phyloP scores from a whole-genome alignment of 345 rosid species.

The Populus tremula region DNA sequence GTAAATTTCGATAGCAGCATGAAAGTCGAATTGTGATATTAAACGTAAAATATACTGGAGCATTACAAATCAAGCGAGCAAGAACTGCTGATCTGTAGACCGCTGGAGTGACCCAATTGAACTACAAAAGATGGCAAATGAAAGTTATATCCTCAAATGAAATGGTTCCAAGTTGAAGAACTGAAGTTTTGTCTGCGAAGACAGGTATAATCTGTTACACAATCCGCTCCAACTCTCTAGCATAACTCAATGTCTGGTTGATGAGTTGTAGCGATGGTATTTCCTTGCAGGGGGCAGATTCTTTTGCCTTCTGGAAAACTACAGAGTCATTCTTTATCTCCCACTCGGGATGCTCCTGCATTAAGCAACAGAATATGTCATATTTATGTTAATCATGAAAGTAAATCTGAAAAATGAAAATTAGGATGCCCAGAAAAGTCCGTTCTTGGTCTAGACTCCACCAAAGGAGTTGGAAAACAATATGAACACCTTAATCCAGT shows the following conservation, averaged over 20 bases:
- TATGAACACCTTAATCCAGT: not conserved
- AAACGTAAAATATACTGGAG: not conserved
- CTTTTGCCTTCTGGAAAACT: slow-evolving; percentile 87
- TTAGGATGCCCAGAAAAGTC: not conserved
- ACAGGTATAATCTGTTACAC: slow-evolving; percentile 40
- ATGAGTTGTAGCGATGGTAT: slow-evolving; percentile 96
- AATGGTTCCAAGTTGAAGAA: not conserved
- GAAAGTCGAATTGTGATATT: not conserved
- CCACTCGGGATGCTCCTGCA: slow-evolving; percentile 96
- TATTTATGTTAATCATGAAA: not conserved
- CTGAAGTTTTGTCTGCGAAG: not conserved
- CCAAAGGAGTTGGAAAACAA: not conserved
- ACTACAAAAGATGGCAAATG: not conserved
- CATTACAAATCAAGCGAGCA: not conserved
- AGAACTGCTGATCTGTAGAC: not conserved
- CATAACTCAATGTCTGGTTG: slow-evolving; percentile 94
- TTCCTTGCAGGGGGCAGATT: slow-evolving; percentile 86
- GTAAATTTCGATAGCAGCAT: not conserved
- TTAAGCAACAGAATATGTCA: not conserved
- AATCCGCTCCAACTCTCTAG: slow-evolving; percentile 96
- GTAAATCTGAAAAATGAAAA: not conserved
- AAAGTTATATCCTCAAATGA: slow-evolving; percentile 4
- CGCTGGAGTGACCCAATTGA: not conserved
- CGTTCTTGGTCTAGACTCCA: not conserved
- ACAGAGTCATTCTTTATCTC: slow-evolving; percentile 72